phyloP scores from a whole-genome alignment of 2,329 filamentous ascomycete genomes.

The Fusarium begoniae region DNA sequence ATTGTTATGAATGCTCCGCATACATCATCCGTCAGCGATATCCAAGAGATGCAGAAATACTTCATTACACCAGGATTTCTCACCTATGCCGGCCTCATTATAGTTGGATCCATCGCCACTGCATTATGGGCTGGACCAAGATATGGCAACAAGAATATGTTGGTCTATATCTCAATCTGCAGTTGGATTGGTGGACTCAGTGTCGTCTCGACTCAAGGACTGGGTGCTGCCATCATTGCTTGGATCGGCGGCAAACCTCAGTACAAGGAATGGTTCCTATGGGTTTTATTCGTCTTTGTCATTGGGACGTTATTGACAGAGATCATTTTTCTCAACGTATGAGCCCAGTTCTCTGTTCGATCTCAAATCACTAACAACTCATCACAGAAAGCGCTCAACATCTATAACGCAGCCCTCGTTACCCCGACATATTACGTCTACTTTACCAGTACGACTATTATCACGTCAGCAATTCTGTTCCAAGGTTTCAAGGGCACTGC shows the following conservation, averaged over 20 bases:
- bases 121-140: conserved; percentile 84
- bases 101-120: conserved; percentile 75
- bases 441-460: conserved; percentile 94
- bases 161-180: conserved; percentile 96
- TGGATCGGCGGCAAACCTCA: conserved; percentile 83
- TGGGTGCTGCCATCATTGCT: conserved; percentile 90
- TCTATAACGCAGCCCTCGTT: conserved; percentile 96
- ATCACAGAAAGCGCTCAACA: conserved; percentile 91
- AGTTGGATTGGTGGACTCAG: conserved; percentile 93
- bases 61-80: conserved; percentile 89
- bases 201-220: conserved; percentile 92
- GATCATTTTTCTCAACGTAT: conserved; percentile 94
- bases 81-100: conserved; percentile 82
- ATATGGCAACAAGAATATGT: conserved; percentile 96
- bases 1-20: conserved; percentile 94
- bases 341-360: conserved; percentile 44
- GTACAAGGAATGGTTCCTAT: conserved; percentile 98
- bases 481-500: conserved; percentile 90
- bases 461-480: conserved; percentile 92
- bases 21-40: conserved; percentile 84
- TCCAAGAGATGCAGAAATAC: conserved; percentile 91
- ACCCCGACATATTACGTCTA: conserved; percentile 99
- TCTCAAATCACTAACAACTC: conserved; percentile 45
- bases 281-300: conserved; percentile 90
- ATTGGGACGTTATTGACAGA: conserved; percentile 88